Evolutionary conservation across 495 filamentous ascomycete genomes (phyloP).

Genomic region (Daldinia decipiens): DNA sequence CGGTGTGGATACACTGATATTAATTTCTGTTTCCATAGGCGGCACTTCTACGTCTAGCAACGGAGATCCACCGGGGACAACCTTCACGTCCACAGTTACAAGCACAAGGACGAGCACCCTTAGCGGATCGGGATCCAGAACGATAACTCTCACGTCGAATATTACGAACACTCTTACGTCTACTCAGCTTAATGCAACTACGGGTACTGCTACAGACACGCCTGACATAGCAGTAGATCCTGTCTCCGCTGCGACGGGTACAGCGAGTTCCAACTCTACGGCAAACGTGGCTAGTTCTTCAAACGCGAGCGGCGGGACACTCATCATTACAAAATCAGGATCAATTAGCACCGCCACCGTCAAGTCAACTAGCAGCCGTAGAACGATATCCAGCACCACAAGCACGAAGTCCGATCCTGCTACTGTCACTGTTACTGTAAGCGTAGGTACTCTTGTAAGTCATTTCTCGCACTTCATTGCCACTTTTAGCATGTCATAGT

Average conservation of each 20-base stretch:
- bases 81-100: constrained; percentile 26
- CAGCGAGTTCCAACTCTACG: too few species aligned
- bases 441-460: constrained; percentile 20
- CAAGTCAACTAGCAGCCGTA: neutral
- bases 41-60: neutral
- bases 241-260: too few species aligned
- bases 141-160: constrained; percentile 31
- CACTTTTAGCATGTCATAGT: neutral
- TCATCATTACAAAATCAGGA: neutral
- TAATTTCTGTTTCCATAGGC: neutral
- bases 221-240: too few species aligned
- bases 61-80: neutral
- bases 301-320: too few species aligned
- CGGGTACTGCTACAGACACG: too few species aligned
- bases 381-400: too few species aligned
- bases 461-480: neutral
- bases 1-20: neutral
- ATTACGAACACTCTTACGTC: constrained; percentile 19
- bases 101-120: constrained; percentile 30
- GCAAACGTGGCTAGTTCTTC: too few species aligned
- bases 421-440: constrained; percentile 26
- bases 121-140: constrained; percentile 15
- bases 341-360: too few species aligned
- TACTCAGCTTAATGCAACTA: too few species aligned
- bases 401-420: too few species aligned